Evolutionary conservation across 192 early-diverging fungal genomes (phyloP).

Genomic region (Backusella mclennaniae): DNA sequence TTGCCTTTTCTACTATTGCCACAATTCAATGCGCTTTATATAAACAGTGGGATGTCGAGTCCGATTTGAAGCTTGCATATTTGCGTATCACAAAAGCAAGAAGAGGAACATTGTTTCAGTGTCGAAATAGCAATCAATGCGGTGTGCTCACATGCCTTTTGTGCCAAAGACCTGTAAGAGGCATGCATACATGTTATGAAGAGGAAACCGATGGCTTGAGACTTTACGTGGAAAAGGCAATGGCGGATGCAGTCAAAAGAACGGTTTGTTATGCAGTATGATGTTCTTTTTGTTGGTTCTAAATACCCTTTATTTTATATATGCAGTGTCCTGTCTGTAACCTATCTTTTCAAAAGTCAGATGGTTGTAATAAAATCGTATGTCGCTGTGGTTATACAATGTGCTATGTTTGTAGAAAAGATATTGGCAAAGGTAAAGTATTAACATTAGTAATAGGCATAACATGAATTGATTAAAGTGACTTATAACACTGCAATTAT

Average conservation of each 20-base stretch:
- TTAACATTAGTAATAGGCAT: background rate
- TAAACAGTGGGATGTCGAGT: constrained; percentile 22
- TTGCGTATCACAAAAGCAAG: constrained; percentile 22
- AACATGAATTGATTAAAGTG: background rate
- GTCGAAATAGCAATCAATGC: constrained; percentile 45
- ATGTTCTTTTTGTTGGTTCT: background rate
- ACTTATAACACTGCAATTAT: background rate
- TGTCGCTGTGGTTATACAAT: constrained; percentile 60
- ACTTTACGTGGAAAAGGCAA: constrained; percentile 59
- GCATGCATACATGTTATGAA: constrained; percentile 51
- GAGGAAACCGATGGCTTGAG: constrained; percentile 48
- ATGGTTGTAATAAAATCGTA: constrained; percentile 67
- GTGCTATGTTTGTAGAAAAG: constrained; percentile 64
- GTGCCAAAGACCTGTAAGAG: constrained; percentile 41
- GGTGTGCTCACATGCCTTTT: constrained; percentile 40
- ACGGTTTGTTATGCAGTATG: constrained; percentile 39
- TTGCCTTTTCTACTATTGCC: constrained; percentile 6
- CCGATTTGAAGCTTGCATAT: constrained; percentile 26
- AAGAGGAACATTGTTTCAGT: constrained; percentile 45
- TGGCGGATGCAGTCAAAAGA: constrained; percentile 59
- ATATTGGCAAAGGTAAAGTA: constrained; percentile 41
- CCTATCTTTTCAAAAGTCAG: constrained; percentile 53
- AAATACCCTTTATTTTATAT: background rate
- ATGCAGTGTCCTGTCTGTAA: constrained; percentile 57
- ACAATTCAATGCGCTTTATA: constrained; percentile 13